phyloP scores from a whole-genome alignment of 2,329 filamentous ascomycete species.

The Pseudocercospora pini-densiflorae region DNA sequence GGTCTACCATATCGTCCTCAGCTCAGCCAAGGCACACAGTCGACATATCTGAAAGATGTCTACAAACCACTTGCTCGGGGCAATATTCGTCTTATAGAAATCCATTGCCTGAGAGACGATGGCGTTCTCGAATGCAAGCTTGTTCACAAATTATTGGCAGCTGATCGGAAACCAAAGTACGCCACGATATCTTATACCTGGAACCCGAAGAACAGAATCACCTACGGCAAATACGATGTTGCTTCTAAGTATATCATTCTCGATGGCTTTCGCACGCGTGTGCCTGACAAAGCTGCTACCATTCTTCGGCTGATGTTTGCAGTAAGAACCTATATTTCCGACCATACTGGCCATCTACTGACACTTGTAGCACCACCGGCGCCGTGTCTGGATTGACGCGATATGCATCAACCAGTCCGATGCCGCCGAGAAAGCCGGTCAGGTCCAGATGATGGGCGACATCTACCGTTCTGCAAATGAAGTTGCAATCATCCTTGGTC shows the following conservation, averaged over 20 bases:
- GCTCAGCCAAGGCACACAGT: neutral
- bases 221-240: neutral
- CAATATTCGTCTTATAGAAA: neutral
- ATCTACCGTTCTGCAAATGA: constrained; percentile 2
- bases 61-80: neutral
- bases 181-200: neutral
- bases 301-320: constrained; percentile 4
- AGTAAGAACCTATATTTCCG: neutral
- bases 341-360: neutral
- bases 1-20: neutral
- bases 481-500: neutral
- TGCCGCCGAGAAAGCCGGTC: neutral
- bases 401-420: constrained; percentile 7
- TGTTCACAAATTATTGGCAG: neutral
- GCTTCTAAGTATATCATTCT: neutral
- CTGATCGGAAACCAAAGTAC: neutral
- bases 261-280: constrained; percentile 1
- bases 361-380: neutral
- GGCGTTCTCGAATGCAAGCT: constrained; percentile 1
- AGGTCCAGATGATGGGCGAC: constrained; percentile 9
- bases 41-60: constrained; percentile 6
- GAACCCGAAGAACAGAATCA: neutral
- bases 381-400: constrained; percentile 2
- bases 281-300: constrained; percentile 5
- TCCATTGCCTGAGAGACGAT: neutral